These are phyloP conservation scores for Actinidia chinensis DNA, from an alignment of 179 eudicot species.

Conservation along the genomic window DNA sequence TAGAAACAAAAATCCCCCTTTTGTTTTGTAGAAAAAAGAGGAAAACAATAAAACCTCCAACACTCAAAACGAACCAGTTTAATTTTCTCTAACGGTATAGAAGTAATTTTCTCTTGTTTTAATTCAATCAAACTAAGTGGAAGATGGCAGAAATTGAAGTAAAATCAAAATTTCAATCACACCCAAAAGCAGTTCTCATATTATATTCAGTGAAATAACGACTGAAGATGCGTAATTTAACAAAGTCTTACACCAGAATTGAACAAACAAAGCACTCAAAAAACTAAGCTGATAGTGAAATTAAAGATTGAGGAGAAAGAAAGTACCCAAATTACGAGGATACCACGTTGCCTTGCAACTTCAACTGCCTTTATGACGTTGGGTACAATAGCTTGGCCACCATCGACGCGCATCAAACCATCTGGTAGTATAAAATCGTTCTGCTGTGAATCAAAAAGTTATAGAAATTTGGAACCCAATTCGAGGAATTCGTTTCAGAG, in stretches of 20 bases:
- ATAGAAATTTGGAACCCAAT: background rate
- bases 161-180: background rate
- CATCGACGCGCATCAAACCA: constrained; percentile 52
- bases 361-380: constrained; percentile 80
- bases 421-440: constrained; percentile 77
- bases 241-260: background rate
- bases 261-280: background rate
- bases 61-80: too few species aligned
- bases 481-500: background rate
- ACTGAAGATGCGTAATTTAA: background rate
- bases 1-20: too few species aligned
- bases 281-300: too few species aligned
- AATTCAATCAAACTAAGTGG: background rate
- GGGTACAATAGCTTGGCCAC: constrained; percentile 77
- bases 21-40: too few species aligned
- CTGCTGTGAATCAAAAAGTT: constrained; percentile 35
- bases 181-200: background rate
- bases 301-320: background rate
- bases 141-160: background rate
- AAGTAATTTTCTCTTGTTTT: too few species aligned
- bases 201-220: background rate
- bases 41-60: too few species aligned
- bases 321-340: constrained; percentile 71
- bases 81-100: too few species aligned
- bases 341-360: constrained; percentile 72